Evolutionary conservation across 352 stramenopile genomes (phyloP).

Genomic region (Vaucheria bursata): DNA sequence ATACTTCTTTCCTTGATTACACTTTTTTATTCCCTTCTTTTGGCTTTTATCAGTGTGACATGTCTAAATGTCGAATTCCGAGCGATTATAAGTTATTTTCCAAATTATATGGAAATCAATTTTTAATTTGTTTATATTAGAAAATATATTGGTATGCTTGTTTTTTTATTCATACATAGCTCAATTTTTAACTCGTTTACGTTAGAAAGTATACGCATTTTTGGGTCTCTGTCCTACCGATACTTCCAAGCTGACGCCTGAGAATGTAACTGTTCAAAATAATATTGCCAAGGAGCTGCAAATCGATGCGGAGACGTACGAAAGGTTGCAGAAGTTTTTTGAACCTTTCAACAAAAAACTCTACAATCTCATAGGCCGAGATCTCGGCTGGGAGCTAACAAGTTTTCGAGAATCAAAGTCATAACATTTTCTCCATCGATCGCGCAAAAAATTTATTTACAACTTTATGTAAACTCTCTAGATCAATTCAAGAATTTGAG

Average conservation of each 20-base stretch:
- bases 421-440: too few relatives aligned
- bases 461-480: too few relatives aligned
- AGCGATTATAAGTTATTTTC: too few relatives aligned
- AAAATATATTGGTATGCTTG: neutral
- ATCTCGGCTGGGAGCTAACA: constrained; percentile 28
- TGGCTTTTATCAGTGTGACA: too few relatives aligned
- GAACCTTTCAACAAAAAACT: constrained; percentile 37
- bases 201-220: constrained; percentile 30
- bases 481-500: too few relatives aligned
- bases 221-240: constrained; percentile 32
- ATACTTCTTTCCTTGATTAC: too few relatives aligned
- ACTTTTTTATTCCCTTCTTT: too few relatives aligned
- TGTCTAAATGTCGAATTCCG: too few relatives aligned
- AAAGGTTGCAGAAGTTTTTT: constrained; percentile 28
- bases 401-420: constrained; percentile 13
- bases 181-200: too few relatives aligned
- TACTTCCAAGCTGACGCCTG: constrained; percentile 9
- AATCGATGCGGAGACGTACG: constrained; percentile 16
- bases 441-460: too few relatives aligned
- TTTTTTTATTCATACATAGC: neutral
- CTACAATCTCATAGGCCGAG: constrained; percentile 22
- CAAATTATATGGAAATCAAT: neutral
- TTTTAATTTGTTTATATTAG: neutral
- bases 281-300: constrained; percentile 13
- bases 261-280: constrained; percentile 21